Evolutionary conservation across 1,139 yeast genomes (phyloP), one percentile per base, ranked within the genome.

Genomic region (Protomyces lactucae-debilis): DNA sequence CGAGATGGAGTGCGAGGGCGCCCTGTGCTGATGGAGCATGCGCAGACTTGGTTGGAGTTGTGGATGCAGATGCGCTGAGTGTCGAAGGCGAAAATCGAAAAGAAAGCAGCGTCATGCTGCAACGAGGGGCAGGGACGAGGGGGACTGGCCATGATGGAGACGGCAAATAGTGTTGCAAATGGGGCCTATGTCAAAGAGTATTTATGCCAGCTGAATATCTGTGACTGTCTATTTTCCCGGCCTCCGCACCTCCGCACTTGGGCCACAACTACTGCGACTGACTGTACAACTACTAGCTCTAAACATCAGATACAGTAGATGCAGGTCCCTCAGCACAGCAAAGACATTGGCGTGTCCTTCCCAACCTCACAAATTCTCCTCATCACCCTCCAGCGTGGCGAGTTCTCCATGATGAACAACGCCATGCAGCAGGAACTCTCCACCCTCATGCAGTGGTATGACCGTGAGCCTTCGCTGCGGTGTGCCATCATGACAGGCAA

Each of bases 401-500:
- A 55, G 16, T 61, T 65, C 57, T 65, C 65, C 53, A 55, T 63
- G 55, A 53, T 66, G 28, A 54, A 66, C 45, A 39, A 53, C 36
- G 52, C 61, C 51, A 63, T 63, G 52, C 67, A 66, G 45, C 53
- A 55, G 21, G 61, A 46, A 6, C 45, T 66, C 37, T 45, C 60
- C 35, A 43, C 37, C 3, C 21, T 66, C 8, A 54, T 65, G 52
- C 35, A 60, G 43, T 72, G 74, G 52, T 77, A 74, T 59, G 76
- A 73, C 59, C 54, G 63, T 6, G 72, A 72, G 35, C 69, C 68
- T 3, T 53, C 54, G 9, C 64, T 73, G 36, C 69, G 72, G 3
- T 74, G 70, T 12, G 73, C 74, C 51, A 72, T 74, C 64, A 55
- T 74, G 46, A 73, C 76, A 14, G 76, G 76, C 37, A 61, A 65